Evolutionary conservation across 768 basidiomycete genomes (phyloP).

Genomic region (Trametes sanguinea): DNA sequence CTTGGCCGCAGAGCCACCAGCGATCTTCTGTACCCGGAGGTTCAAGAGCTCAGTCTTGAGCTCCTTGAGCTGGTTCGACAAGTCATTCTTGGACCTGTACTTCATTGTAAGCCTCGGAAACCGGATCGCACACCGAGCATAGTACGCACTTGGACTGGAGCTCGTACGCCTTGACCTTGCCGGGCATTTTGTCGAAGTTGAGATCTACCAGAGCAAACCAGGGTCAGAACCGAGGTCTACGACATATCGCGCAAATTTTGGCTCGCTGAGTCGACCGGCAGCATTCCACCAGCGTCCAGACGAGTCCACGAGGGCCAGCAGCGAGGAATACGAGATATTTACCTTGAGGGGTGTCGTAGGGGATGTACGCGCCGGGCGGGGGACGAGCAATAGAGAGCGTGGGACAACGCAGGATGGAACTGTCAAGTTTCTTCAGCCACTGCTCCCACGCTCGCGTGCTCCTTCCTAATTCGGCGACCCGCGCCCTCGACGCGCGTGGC

Average conservation of each 20-base stretch:
- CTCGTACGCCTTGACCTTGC: slow-evolving; percentile 95
- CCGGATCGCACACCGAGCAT: not conserved
- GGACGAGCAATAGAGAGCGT: slow-evolving; percentile 27
- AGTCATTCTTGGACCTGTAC: slow-evolving; percentile 91
- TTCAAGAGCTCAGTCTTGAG: slow-evolving; percentile 93
- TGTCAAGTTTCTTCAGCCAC: slow-evolving; percentile 48
- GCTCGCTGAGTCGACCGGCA: slow-evolving; percentile 13
- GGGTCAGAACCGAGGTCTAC: slow-evolving; percentile 24
- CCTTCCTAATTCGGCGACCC: slow-evolving; percentile 9
- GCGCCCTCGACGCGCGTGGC: slow-evolving; percentile 19
- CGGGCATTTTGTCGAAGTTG: slow-evolving; percentile 58
- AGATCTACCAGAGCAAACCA: slow-evolving; percentile 25
- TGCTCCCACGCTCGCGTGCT: slow-evolving; percentile 35
- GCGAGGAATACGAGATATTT: slow-evolving; percentile 27
- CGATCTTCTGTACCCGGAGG: slow-evolving; percentile 97
- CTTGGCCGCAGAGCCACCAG: slow-evolving; percentile 93
- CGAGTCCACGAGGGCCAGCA: slow-evolving; percentile 8
- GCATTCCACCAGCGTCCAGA: slow-evolving; percentile 17
- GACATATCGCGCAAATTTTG: not conserved
- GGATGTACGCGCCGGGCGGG: slow-evolving; percentile 31
- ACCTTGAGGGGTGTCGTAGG: slow-evolving; percentile 42
- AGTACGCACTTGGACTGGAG: slow-evolving; percentile 87
- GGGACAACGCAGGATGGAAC: slow-evolving; percentile 36
- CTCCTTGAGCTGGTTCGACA: slow-evolving; percentile 89
- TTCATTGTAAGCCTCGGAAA: not conserved